These are phyloP conservation scores for Leccinum obscurum DNA, from an alignment of 768 basidiomycete species.

Conservation along the genomic window DNA sequence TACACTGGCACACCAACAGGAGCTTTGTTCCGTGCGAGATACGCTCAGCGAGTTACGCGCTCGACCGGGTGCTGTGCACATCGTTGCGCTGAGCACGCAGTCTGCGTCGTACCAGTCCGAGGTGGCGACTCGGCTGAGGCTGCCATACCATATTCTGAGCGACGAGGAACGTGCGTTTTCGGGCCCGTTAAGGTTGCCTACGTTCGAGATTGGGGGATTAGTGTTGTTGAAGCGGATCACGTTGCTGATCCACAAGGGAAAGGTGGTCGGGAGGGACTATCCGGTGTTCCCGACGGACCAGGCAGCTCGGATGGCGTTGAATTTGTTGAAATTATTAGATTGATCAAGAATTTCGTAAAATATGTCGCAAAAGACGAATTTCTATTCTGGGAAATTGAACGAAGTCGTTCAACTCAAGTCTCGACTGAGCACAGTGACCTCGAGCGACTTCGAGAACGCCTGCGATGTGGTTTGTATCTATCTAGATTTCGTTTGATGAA, in stretches of 20 bases:
- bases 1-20: constrained; percentile 7
- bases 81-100: constrained; percentile 28
- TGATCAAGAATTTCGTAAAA: background rate
- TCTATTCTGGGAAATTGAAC: constrained; percentile 7
- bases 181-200: constrained; percentile 17
- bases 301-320: constrained; percentile 15
- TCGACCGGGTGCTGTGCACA: background rate
- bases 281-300: constrained; percentile 25
- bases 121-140: constrained; percentile 14
- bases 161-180: constrained; percentile 15
- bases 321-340: background rate
- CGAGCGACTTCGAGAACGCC: background rate
- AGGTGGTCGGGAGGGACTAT: constrained; percentile 19
- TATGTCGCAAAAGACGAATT: background rate
- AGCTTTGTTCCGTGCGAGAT: constrained; percentile 21
- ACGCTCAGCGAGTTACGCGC: constrained; percentile 5
- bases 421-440: no score
- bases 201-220: constrained; percentile 18
- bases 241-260: constrained; percentile 14
- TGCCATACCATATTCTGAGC: constrained; percentile 25
- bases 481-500: background rate
- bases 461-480: constrained; percentile 28
- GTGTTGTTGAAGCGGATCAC: constrained; percentile 24
- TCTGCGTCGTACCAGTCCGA: constrained; percentile 18
- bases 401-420: background rate